Conservation (phyloP, 495 filamentous ascomycete species). For the Podospora sp. region DNA sequence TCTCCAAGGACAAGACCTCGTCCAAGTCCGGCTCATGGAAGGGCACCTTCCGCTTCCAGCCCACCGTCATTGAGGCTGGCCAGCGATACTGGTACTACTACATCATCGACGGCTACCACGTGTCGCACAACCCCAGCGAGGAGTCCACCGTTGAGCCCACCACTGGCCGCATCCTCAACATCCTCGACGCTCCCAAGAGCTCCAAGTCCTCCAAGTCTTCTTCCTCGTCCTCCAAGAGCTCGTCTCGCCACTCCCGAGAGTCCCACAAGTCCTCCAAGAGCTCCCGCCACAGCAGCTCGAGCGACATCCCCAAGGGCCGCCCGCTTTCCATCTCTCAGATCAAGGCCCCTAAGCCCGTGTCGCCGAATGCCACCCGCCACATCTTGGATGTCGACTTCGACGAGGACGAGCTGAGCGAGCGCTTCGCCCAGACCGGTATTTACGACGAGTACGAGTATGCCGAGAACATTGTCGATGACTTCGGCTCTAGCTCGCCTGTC, state of each 20-base stretch:
- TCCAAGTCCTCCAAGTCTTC: conserved; percentile 53
- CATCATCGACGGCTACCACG: conserved; percentile 99
- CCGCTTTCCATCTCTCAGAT: conserved; percentile 87
- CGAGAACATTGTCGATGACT: conserved; percentile 59
- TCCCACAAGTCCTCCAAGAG: conserved; percentile 35
- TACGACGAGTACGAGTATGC: conserved; percentile 70
- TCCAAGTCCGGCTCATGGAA: conserved; percentile 86
- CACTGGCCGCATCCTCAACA: conserved; percentile 90
- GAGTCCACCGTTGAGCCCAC: conserved; percentile 92
- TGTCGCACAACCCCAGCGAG: conserved; percentile 93
- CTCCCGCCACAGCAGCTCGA: conserved; percentile 38
- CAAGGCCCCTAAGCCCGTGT: conserved; percentile 83
- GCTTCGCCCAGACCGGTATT: conserved; percentile 71
- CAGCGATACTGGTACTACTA: conserved; percentile 99
- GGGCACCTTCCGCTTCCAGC: conserved; percentile 95
- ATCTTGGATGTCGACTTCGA: conserved; percentile 79
- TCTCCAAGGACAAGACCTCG: conserved; percentile 78
- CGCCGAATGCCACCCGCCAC: conserved; percentile 80
- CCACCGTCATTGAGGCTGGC: conserved; percentile 76
- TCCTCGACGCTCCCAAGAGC: conserved; percentile 59
- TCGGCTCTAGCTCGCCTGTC: conserved; percentile 54
- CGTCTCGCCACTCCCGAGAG: conserved; percentile 36
- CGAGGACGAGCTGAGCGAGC: conserved; percentile 67
- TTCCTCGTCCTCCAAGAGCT: conserved; percentile 49
- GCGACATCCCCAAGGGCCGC: conserved; percentile 81